These are phyloP conservation scores for Epichloe brachyelytri DNA, from an alignment of 2,329 filamentous ascomycete genomes.

Conservation along the genomic window DNA sequence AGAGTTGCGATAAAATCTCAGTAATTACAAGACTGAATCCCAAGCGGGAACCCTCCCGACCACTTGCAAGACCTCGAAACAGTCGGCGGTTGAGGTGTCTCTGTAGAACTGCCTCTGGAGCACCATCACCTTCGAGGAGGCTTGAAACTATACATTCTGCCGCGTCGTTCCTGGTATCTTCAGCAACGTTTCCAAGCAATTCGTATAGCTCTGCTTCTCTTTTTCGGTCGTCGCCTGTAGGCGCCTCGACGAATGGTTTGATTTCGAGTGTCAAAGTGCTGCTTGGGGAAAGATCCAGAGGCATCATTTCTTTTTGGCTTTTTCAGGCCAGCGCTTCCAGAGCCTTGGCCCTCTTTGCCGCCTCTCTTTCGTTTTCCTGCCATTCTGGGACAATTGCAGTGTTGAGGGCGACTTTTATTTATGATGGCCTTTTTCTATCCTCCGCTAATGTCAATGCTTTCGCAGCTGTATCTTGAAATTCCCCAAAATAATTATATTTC, in stretches of 20 bases:
- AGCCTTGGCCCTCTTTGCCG: slow-evolving; percentile 18
- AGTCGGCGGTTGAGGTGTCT: slow-evolving; percentile 54
- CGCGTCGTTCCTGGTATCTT: slow-evolving; percentile 41
- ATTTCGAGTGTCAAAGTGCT: slow-evolving; percentile 20
- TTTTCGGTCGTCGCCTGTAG: slow-evolving; percentile 39
- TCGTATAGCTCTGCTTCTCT: slow-evolving; percentile 49
- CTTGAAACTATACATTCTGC: slow-evolving; percentile 45
- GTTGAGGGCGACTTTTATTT: background rate
- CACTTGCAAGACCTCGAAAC: slow-evolving; percentile 79
- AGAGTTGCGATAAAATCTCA: slow-evolving; percentile 63
- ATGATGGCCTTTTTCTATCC: background rate
- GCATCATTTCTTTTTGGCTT: slow-evolving; percentile 18
- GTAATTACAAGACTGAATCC: slow-evolving; percentile 85
- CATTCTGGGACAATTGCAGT: slow-evolving; percentile 11
- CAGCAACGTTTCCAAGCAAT: slow-evolving; percentile 46
- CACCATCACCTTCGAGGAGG: slow-evolving; percentile 36
- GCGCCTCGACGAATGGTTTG: slow-evolving; percentile 37
- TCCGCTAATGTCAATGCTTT: background rate
- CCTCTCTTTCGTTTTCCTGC: slow-evolving; percentile 23
- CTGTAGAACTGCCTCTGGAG: slow-evolving; percentile 38
- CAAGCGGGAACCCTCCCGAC: slow-evolving; percentile 73
- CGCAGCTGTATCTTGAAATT: background rate
- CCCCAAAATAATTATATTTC: slow-evolving; percentile 1
- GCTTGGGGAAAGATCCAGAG: slow-evolving; percentile 9
- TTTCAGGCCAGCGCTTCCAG: slow-evolving; percentile 12